Base-by-base conservation (phyloP, 2,329 filamentous ascomycete species). In the Ophidiomyces ophidiicola region DNA sequence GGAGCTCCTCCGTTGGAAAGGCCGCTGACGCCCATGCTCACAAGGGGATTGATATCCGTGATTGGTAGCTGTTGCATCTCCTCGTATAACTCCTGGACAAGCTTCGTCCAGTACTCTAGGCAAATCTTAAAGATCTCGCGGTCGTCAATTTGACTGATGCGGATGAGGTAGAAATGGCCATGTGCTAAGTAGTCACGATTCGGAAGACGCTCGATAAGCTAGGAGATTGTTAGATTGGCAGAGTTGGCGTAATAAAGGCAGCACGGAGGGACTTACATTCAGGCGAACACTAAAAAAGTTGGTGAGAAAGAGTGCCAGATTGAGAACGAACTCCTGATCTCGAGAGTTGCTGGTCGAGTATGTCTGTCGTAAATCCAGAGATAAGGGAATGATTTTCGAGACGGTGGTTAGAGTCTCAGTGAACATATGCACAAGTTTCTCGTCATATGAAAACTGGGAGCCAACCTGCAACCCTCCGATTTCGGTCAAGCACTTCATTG, bases 91-190 rank as follows among this genome's bases (percentile, higher is more conserved):
- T 96, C 90, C 55, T 93, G 88, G 5, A 98, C 92, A 36, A 96
- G 73, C 64, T 94, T 96, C 25, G 92, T 90, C 90, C 90, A 98
- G 67, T 98, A 98, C 60, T 98, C 92, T 46, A 98, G 70, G 58
- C 84, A 93, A 55, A 98, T 98, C 72, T 98, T 98, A 76, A 98
- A 98, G 48, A 98, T 94, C 61, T 98, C 90, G 39, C 90, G 80
- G 56, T 98, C 92, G 50, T 98, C 90, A 50, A 98, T 98, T 65
- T 98, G 87, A 33, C 87, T 94, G 61, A 98, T 94, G 46, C 88
- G 80, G 55, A 98, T 94, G 10, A 98, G 77, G 62, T 98, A 98
- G 63, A 93, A 96, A 63, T 98, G 90, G 12, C 85, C 88, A 56
- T 98, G 90, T 1, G 85, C 83, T 30, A 98, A 78, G 61, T 84